Percentiles rank a stretch among this genome's conserved stretches.
Conservation (phyloP, 176 grass and related monocot species). For the Oryza longistaminata region DNA sequence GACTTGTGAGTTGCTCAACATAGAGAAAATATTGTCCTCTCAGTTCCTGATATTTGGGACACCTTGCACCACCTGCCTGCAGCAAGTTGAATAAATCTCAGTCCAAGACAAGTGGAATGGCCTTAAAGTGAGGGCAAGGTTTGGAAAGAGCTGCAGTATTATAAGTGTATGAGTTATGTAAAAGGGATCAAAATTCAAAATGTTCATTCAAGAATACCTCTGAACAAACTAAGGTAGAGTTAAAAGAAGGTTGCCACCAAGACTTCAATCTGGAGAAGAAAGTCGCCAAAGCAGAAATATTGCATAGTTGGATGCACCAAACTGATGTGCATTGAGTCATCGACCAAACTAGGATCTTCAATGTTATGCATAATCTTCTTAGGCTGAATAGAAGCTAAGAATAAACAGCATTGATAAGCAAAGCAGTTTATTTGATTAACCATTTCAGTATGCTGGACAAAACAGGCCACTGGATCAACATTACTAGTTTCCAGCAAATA, state of each 20-base stretch:
- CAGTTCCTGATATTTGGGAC: slow-evolving; percentile 23
- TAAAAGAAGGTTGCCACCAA: neutral
- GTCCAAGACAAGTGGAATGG: neutral
- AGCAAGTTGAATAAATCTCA: neutral
- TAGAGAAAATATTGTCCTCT: slow-evolving; percentile 2
- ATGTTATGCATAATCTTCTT: neutral
- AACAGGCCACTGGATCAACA: neutral
- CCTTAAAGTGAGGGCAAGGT: neutral
- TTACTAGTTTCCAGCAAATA: neutral
- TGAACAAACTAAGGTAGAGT: neutral
- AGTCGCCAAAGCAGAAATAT: neutral
- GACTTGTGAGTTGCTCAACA: slow-evolving; percentile 23
- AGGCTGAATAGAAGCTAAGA: neutral
- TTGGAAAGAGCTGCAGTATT: neutral
- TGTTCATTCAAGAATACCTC: neutral
- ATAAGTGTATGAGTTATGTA: neutral
- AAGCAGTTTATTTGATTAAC: neutral
- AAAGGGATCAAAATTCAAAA: neutral
- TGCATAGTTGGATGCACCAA: neutral
- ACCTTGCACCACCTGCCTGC: neutral
- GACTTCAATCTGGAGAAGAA: neutral
- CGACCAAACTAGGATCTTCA: neutral
- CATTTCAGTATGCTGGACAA: neutral
- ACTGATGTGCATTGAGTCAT: neutral
- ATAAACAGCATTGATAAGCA: neutral